Percentiles rank a stretch among this genome's conserved stretches.
These are phyloP conservation scores for Typha latifolia DNA, from an alignment of 176 grass and related monocot species.

Conservation along the genomic window DNA sequence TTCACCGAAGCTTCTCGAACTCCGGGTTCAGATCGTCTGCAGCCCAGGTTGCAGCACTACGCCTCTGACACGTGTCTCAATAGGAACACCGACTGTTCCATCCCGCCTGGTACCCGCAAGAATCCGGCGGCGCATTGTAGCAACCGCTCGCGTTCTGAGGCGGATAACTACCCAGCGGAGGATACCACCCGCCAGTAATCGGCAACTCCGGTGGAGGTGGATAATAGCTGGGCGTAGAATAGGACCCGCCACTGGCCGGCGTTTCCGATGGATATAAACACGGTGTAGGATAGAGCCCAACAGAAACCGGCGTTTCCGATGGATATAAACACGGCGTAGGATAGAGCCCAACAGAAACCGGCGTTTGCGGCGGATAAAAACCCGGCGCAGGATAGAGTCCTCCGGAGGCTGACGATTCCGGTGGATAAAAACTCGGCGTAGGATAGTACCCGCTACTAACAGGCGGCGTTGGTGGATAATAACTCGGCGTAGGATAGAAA, in stretches of 20 bases:
- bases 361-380: neutral
- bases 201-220: too few relatives aligned
- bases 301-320: neutral
- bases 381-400: neutral
- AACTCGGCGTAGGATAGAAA: slow-evolving; percentile 16
- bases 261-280: too few relatives aligned
- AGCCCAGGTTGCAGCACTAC: too few relatives aligned
- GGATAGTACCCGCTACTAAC: too few relatives aligned
- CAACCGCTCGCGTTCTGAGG: neutral
- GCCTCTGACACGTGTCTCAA: neutral
- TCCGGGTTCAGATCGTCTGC: too few relatives aligned
- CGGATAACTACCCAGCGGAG: neutral
- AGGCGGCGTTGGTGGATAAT: slow-evolving; percentile 14
- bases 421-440: too few relatives aligned
- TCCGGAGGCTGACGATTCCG: neutral
- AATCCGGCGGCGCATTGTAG: neutral
- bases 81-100: neutral
- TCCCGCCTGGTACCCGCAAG: neutral
- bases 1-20: too few relatives aligned
- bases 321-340: neutral
- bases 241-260: too few relatives aligned
- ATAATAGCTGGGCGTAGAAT: too few relatives aligned
- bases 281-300: neutral
- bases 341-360: neutral
- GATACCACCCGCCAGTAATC: too few relatives aligned